phyloP scores from a whole-genome alignment of 192 early-diverging fungal genomes.

The Thoreauomyces humboldtii region DNA sequence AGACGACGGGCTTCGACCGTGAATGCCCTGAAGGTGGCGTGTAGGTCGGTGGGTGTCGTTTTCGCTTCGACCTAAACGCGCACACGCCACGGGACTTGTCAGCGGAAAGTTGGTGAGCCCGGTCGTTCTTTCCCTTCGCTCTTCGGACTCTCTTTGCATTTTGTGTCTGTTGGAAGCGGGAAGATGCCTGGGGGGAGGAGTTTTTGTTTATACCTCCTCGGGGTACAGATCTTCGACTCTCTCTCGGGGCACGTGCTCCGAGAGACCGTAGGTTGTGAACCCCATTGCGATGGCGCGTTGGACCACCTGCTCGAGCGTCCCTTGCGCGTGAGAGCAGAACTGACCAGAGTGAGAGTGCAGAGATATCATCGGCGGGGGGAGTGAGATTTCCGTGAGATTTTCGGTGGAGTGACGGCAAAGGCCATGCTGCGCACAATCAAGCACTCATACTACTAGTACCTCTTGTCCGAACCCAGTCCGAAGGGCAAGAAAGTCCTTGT shows the following conservation, averaged over 20 bases:
- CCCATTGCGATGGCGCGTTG: conserved; percentile 65
- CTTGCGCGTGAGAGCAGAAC: conserved; percentile 91
- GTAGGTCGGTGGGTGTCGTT: conserved; percentile 65
- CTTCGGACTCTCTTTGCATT: no score
- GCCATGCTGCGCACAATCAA: no score
- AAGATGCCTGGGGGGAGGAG: not conserved
- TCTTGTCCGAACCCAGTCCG: no score
- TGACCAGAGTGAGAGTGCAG: conserved; percentile 93
- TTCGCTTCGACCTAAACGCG: no score
- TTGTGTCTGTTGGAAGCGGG: no score
- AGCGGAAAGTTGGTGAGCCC: no score
- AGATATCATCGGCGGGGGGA: conserved; percentile 67
- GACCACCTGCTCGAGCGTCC: conserved; percentile 79
- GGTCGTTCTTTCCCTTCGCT: no score
- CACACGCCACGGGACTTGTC: no score
- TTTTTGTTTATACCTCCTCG: conserved; percentile 77
- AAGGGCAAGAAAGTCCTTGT: no score
- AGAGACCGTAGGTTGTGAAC: conserved; percentile 78
- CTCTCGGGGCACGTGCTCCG: conserved; percentile 90
- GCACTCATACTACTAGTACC: no score
- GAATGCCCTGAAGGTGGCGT: conserved; percentile 64
- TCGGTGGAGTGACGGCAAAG: no score
- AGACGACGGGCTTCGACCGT: conserved; percentile 70
- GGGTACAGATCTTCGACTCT: conserved; percentile 81
- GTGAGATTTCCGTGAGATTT: no score